Evolutionary conservation across 75 land plant species (phyloP), one percentile per base, ranked within the genome.

Genomic region (Pinus taeda): DNA sequence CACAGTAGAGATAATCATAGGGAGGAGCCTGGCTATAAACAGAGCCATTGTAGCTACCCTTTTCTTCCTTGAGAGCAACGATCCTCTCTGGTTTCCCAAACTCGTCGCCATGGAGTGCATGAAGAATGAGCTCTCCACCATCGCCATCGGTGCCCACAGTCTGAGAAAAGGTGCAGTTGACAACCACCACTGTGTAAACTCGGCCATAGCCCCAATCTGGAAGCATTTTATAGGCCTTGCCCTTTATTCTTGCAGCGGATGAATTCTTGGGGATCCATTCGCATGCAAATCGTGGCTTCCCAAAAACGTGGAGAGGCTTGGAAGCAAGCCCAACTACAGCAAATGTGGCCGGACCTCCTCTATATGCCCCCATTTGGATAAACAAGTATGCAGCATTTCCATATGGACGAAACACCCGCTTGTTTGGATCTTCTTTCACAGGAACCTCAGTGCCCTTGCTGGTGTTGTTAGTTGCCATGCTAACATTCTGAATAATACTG

Each of bases 171-270:
- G 90, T 90, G 81, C 98, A 95, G 77, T 89, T 93, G 69, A 95
- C 78, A 63, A 89, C 87, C 33, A 96, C 93, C 7, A 88, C 95
- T 5, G 93, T 92, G 90, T 96, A 96, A 74, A 96, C 93, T 2
- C 93, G 85, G 75, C 98, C 92, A 79, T 93, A 93, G 67, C 97
- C 98, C 90, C 91, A 90, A 60, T 96, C 98, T 5, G 97, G 91
- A 37, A 93, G 89, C 70, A 92, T 85, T 77, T 88, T 96, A 69
- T 58, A 60, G 26, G 87, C 92, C 42, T 9, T 21, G 49, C 85
- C 77, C 29, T 81, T 24, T 71, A 80, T 36, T 49, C 80, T 15
- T 17, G 57, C 7, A 22, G 15, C 15, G 56, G 57, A 4, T 14
- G 67, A 33, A 42, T 53, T 42, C 24, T 37, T 58, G 22, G 90